Evolutionary conservation across 2,329 filamentous ascomycete species (phyloP), one percentile per base, ranked within the genome.

Genomic region (Colletotrichum camelliae): DNA sequence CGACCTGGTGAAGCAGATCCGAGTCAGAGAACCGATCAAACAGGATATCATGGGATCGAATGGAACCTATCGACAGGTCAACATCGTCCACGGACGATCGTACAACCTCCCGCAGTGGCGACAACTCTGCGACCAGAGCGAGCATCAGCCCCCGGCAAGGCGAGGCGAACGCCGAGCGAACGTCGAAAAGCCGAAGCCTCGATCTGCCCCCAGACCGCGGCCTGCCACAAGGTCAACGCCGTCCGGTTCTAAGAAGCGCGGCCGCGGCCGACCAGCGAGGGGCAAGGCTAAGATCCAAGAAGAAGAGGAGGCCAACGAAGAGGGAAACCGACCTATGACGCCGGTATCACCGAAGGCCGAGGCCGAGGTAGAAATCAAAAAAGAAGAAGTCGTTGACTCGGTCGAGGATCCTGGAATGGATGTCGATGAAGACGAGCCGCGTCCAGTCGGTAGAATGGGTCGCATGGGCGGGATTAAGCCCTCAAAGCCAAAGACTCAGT

Each of bases 101-200:
- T 99, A 99, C 87, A 99, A 98, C 80, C 89, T 99, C 6, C 96
- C 96, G 1, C 96, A 99, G 85, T 99, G 97, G 97, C 95, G 96
- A 79, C 91, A 95, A 71, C 89, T 98, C 52, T 98, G 96, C 83
- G 95, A 98, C 78, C 96, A 98, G 85, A 96, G 95, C 82, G 96
- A 98, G 80, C 96, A 99, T 83, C 97, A 98, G 81, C 97, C 97
- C 12, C 97, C 97, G 1, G 97, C 97, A 7, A 93, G 93, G 81
- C 93, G 97, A 83, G 97, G 97, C 70, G 94, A 97, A 85, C 89
- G 94, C 78, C 92, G 95, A 77, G 91, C 91, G 33, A 91, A 92
- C 78, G 87, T 88, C 68, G 88, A 91, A 12, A 90, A 86, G 79
- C 85, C 88, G 3, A 90, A 88, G 75, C 77, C 86, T 16, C 85